Evolutionary conservation across 2,329 filamentous ascomycete species (phyloP).

Genomic region (Fusarium protoensiforme): DNA sequence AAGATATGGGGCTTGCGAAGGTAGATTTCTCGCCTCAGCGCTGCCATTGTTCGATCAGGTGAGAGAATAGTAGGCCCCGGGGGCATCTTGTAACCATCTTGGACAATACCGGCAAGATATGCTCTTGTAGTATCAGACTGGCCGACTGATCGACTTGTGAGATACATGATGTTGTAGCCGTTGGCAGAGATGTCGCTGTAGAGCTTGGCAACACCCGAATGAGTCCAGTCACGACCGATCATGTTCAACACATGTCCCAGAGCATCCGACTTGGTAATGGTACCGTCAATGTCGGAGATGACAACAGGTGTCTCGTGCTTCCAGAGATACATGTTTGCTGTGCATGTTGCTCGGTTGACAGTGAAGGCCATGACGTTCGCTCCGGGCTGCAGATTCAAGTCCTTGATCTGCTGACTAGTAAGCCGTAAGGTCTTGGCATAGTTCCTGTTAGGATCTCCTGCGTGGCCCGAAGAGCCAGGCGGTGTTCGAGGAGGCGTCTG

Average conservation of each 20-base stretch:
- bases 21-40: slow-evolving; percentile 91
- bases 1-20: slow-evolving; percentile 97
- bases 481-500: slow-evolving; percentile 77
- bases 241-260: slow-evolving; percentile 94
- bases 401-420: slow-evolving; percentile 94
- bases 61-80: slow-evolving; percentile 94
- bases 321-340: slow-evolving; percentile 95
- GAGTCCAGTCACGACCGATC: slow-evolving; percentile 98
- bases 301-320: slow-evolving; percentile 91
- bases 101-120: slow-evolving; percentile 88
- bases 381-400: slow-evolving; percentile 83
- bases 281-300: slow-evolving; percentile 98
- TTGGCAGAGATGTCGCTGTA: slow-evolving; percentile 96
- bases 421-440: slow-evolving; percentile 96
- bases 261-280: slow-evolving; percentile 97
- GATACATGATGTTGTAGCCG: slow-evolving; percentile 98
- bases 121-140: slow-evolving; percentile 91
- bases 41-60: slow-evolving; percentile 94
- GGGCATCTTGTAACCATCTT: slow-evolving; percentile 87
- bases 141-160: slow-evolving; percentile 93
- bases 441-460: slow-evolving; percentile 80
- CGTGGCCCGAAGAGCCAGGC: slow-evolving; percentile 68
- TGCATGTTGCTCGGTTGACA: slow-evolving; percentile 93
- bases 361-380: slow-evolving; percentile 96
- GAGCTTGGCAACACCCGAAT: slow-evolving; percentile 94